These are phyloP conservation scores for Draba incana DNA, from an alignment of 345 rosid genomes.

Conservation along the genomic window DNA sequence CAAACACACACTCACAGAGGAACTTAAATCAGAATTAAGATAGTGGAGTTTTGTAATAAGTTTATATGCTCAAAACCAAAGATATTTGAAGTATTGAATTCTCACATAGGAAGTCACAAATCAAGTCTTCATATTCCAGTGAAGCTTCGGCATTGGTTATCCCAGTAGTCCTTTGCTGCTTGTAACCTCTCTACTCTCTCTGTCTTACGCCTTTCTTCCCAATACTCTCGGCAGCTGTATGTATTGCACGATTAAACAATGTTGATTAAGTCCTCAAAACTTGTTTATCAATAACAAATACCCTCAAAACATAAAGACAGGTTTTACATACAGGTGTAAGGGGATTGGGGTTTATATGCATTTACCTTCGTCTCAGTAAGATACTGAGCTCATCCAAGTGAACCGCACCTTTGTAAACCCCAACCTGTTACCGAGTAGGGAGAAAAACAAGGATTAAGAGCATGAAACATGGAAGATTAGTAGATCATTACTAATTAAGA, in stretches of 20 bases:
- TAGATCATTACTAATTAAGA: no score
- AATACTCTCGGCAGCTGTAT: constrained; percentile 70
- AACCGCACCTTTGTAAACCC: constrained; percentile 69
- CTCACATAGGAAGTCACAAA: constrained; percentile 7
- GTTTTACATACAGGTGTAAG: background rate
- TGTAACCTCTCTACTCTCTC: constrained; percentile 74
- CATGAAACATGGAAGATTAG: constrained; percentile 10
- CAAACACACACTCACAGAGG: constrained; percentile 12
- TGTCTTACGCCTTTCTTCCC: constrained; percentile 67
- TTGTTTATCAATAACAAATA: background rate
- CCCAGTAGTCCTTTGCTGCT: constrained; percentile 88
- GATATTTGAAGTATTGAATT: background rate
- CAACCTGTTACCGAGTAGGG: constrained; percentile 42
- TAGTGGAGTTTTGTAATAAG: background rate
- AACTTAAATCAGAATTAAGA: background rate
- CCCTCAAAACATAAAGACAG: background rate
- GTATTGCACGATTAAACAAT: background rate
- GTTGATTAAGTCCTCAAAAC: background rate
- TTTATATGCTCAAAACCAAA: constrained; percentile 26
- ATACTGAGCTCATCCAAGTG: constrained; percentile 86
- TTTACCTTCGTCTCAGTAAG: constrained; percentile 68
- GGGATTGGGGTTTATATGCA: background rate
- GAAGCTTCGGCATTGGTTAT: constrained; percentile 69
- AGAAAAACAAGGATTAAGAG: background rate
- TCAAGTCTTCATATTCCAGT: constrained; percentile 51